Evolutionary conservation across 1,284 basidiomycete genomes (phyloP).

Genomic region (Phellinidium pouzarii): DNA sequence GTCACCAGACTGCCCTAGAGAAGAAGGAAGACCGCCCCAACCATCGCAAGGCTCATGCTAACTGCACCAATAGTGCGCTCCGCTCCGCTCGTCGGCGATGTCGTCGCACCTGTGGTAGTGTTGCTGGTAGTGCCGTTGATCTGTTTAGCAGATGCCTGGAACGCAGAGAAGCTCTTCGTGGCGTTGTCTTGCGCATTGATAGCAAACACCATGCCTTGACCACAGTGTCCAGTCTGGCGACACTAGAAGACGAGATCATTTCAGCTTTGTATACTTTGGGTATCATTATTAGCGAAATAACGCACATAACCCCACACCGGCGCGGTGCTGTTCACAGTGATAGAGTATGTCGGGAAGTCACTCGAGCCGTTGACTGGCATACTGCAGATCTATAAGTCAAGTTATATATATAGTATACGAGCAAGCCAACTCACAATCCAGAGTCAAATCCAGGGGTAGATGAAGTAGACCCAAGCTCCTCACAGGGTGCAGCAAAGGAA

Average conservation of each 20-base stretch:
- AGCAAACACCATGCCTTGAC: conserved; percentile 39
- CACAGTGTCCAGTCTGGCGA: conserved; percentile 35
- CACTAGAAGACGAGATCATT: conserved; percentile 24
- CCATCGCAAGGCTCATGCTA: conserved; percentile 7
- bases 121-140: conserved; percentile 27
- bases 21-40: conserved; percentile 13
- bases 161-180: conserved; percentile 37
- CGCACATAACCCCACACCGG: conserved; percentile 27
- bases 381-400: conserved; percentile 26
- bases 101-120: background rate
- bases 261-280: background rate
- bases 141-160: conserved; percentile 30
- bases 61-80: conserved; percentile 8
- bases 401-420: background rate
- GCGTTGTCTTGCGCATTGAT: conserved; percentile 35
- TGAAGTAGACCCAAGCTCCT: conserved; percentile 31
- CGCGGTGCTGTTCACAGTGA: conserved; percentile 48
- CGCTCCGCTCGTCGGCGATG: conserved; percentile 11
- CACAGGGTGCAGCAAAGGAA: conserved; percentile 53
- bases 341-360: conserved; percentile 45
- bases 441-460: conserved; percentile 49
- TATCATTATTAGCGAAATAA: background rate
- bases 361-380: conserved; percentile 43
- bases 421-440: conserved; percentile 41
- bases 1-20: conserved; percentile 8